Conservation (phyloP, 2,329 filamentous ascomycete genomes). For the Apiospora phragmitis region DNA sequence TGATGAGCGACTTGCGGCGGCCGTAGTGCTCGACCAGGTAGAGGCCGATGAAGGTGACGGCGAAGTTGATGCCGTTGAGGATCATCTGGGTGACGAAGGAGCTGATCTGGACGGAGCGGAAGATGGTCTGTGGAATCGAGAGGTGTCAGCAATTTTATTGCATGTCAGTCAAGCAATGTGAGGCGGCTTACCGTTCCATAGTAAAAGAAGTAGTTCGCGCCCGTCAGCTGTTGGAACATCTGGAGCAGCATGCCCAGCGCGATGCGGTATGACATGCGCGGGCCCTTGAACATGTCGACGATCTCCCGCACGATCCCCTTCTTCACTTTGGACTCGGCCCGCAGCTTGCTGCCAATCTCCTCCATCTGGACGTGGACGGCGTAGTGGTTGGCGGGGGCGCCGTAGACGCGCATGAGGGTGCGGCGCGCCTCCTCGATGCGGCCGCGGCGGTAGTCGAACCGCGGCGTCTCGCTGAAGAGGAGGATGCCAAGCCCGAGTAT, state of each 20-base stretch:
- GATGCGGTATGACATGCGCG: constrained; percentile 64
- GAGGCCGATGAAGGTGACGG: constrained; percentile 66
- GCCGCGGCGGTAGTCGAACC: constrained; percentile 51
- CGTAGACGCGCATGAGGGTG: constrained; percentile 51
- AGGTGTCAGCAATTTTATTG: background rate
- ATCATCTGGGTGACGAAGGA: constrained; percentile 69
- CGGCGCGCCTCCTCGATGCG: constrained; percentile 44
- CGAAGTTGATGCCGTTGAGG: constrained; percentile 66
- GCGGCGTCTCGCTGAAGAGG: constrained; percentile 52
- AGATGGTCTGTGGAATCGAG: constrained; percentile 40
- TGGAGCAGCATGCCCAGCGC: constrained; percentile 61
- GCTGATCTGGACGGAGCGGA: constrained; percentile 49
- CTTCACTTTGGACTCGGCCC: constrained; percentile 44
- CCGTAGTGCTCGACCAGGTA: constrained; percentile 70
- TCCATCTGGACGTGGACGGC: constrained; percentile 49
- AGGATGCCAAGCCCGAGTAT: constrained; percentile 50
- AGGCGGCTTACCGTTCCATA: constrained; percentile 53
- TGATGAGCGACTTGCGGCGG: constrained; percentile 62
- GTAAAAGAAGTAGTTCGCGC: constrained; percentile 68
- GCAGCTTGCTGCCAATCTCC: constrained; percentile 55
- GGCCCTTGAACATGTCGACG: constrained; percentile 63
- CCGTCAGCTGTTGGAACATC: constrained; percentile 68
- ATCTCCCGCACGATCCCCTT: constrained; percentile 46
- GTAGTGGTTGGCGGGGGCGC: constrained; percentile 42
- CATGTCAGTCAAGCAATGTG: background rate